These are phyloP conservation scores for Moesziomyces sp. DNA, from an alignment of 1,284 basidiomycete genomes.

Conservation along the genomic window DNA sequence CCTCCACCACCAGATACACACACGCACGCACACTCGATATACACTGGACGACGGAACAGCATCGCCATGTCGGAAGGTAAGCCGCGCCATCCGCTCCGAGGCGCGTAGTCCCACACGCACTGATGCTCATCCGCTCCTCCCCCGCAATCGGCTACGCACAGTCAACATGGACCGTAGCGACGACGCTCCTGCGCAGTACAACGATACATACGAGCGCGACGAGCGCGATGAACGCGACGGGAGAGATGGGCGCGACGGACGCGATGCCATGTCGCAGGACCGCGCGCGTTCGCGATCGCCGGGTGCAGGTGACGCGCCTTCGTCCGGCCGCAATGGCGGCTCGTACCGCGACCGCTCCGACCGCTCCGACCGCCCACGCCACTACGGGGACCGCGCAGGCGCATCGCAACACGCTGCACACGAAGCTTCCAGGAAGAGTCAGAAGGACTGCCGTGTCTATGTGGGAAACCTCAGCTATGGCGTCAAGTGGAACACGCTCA, in stretches of 20 bases:
- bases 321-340: constrained; percentile 20
- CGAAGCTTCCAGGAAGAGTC: constrained; percentile 81
- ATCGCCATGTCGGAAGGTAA: constrained; percentile 42
- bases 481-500: constrained; percentile 95
- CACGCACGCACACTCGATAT: neutral
- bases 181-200: constrained; percentile 24
- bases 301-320: constrained; percentile 27
- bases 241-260: neutral
- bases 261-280: constrained; percentile 41
- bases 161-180: constrained; percentile 32
- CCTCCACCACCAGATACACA: neutral
- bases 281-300: constrained; percentile 46
- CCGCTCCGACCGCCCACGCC: constrained; percentile 15
- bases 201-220: constrained; percentile 23
- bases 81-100: neutral
- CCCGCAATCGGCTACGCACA: neutral
- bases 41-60: neutral
- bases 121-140: neutral
- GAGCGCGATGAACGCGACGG: too few species aligned
- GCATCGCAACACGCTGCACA: constrained; percentile 41
- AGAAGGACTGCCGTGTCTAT: constrained; percentile 97
- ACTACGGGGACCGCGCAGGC: constrained; percentile 15
- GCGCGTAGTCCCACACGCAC: neutral
- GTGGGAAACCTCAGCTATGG: constrained; percentile 98
- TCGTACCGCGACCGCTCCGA: constrained; percentile 22